phyloP scores from a whole-genome alignment of 495 filamentous ascomycete species.

The Chaetomidium leptoderma region DNA sequence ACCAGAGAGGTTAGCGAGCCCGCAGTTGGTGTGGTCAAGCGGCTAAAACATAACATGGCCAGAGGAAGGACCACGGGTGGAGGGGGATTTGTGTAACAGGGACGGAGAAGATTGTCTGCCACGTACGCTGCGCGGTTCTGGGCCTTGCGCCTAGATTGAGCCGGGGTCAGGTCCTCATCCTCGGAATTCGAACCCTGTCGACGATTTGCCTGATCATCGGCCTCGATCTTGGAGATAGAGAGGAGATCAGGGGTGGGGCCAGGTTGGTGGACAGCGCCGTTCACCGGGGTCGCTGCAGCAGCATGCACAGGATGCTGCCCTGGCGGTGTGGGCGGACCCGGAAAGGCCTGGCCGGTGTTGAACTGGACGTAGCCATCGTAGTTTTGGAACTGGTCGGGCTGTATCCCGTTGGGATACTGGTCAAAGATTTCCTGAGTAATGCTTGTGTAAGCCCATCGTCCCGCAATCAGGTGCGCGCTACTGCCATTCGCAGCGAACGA shows the following conservation, averaged over 20 bases:
- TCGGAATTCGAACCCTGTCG: constrained; percentile 46
- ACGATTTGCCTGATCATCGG: constrained; percentile 27
- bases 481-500: constrained; percentile 16
- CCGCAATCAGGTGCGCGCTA: constrained; percentile 26
- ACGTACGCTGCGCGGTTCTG: constrained; percentile 96
- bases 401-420: constrained; percentile 35
- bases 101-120: constrained; percentile 17
- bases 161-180: constrained; percentile 64
- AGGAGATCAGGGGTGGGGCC: constrained; percentile 31
- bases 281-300: constrained; percentile 23
- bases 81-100: not conserved
- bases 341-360: constrained; percentile 37
- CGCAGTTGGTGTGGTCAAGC: not conserved
- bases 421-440: constrained; percentile 46
- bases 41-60: not conserved
- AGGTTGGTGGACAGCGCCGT: constrained; percentile 26
- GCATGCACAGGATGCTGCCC: constrained; percentile 24
- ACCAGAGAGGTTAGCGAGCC: constrained; percentile 17
- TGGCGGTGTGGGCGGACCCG: constrained; percentile 44
- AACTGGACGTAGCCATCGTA: constrained; percentile 44
- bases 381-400: constrained; percentile 44
- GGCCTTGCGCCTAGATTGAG: constrained; percentile 83
- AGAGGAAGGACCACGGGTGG: not conserved
- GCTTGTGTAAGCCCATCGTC: constrained; percentile 38
- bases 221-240: constrained; percentile 37